Evolutionary conservation across 2,329 filamentous ascomycete genomes (phyloP), one percentile per base, ranked within the genome.

Genomic region (Fusarium lateritium): DNA sequence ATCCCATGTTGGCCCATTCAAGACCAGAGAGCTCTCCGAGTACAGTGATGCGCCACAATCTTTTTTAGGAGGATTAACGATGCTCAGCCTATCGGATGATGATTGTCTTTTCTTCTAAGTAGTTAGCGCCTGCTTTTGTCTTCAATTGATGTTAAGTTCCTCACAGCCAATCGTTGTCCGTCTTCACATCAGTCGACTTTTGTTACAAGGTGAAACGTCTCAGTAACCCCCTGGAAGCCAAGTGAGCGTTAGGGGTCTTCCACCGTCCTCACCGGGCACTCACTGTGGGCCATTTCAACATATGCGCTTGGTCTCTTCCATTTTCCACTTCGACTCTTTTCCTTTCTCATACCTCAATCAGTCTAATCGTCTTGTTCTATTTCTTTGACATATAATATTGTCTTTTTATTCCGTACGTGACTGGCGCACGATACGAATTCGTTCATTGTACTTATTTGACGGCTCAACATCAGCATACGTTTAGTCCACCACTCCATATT

Each of bases 131-230:
- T 49, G 22, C 24, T 38, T n/a, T 46, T 14, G 14, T 46, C 43
- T 10, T 24, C 39, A 22, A 19, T 47, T 5, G 21, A 44, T 38
- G 28, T 31, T 33, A 13, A 33, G 11, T 14, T 7, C 14, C 21
- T 39, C 22, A 39, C 40, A 57, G 24, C 73, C 71, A 75, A 74
- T 75, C 65, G 66, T 33, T 28, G 39, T 11, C 45, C 53, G 24
- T 55, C 45, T 46, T 56, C 33, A 39, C 57, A 75, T 75, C 72
- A 66, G 57, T 74, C 73, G 70, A 74, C 56, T 71, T 71, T 74
- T 78, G 74, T 68, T 65, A 72, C 83, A 84, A 69, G 58, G 79
- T 85, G 83, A 85, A 85, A 85, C 83, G 70, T 73, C 72, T 76
- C 71, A 71, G 58, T 53, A 47, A 63, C 50, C 50, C 65, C 71